These are phyloP conservation scores for Metschnikowia hibisci DNA, from an alignment of 805 yeast species.

Conservation along the genomic window DNA sequence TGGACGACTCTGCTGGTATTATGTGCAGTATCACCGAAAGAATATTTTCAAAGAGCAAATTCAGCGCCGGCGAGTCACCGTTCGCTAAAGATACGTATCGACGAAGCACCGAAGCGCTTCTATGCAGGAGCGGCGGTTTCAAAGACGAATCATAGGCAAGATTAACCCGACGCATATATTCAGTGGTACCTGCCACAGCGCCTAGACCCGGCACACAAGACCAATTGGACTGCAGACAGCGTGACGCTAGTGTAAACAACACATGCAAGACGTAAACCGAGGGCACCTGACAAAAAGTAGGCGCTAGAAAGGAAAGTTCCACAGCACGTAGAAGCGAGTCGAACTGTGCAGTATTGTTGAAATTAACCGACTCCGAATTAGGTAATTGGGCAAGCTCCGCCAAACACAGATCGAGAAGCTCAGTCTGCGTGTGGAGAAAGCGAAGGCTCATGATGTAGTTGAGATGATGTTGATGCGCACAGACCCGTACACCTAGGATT, in stretches of 20 bases:
- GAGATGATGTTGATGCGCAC: neutral
- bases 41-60: neutral
- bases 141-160: conserved; percentile 19
- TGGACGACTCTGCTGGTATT: neutral
- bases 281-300: conserved; percentile 20
- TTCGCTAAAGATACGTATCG: conserved; percentile 7
- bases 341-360: conserved; percentile 26
- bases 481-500: neutral
- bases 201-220: conserved; percentile 19
- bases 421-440: conserved; percentile 18
- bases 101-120: conserved; percentile 17
- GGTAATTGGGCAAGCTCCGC: conserved; percentile 18
- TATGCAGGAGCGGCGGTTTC: conserved; percentile 20
- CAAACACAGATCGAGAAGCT: conserved; percentile 20
- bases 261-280: conserved; percentile 25
- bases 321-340: conserved; percentile 27
- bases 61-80: neutral
- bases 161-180: conserved; percentile 19
- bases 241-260: conserved; percentile 29
- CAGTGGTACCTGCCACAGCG: conserved; percentile 21
- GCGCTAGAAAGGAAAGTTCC: conserved; percentile 18
- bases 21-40: neutral
- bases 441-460: conserved; percentile 1
- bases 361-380: conserved; percentile 16
- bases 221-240: conserved; percentile 27